Evolutionary conservation across 129 eudicot species (phyloP).

Genomic region (Escallonia herrerae): DNA sequence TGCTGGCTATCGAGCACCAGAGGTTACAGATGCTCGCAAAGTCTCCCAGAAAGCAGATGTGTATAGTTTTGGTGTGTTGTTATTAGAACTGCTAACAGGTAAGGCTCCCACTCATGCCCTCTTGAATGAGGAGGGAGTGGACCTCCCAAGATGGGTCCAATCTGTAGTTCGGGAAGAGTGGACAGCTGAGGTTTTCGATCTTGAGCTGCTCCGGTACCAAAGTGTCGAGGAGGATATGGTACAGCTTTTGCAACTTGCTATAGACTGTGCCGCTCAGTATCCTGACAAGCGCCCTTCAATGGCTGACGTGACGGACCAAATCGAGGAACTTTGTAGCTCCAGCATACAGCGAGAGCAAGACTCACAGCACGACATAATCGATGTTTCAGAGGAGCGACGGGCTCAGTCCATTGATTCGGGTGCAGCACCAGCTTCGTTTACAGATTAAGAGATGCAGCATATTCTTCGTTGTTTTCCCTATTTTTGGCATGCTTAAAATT

Average conservation of each 20-base stretch:
- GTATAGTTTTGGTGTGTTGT: conserved; percentile 77
- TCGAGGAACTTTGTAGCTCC: conserved; percentile 60
- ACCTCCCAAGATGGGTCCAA: conserved; percentile 90
- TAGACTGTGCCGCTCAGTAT: conserved; percentile 68
- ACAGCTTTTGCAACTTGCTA: conserved; percentile 69
- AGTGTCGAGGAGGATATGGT: conserved; percentile 93
- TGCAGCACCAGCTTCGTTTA: conserved; percentile 5
- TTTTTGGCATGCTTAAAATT: conserved; percentile 24
- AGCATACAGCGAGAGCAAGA: conserved; percentile 21
- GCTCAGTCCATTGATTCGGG: conserved; percentile 1
- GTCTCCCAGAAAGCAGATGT: conserved; percentile 81
- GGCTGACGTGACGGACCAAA: conserved; percentile 42
- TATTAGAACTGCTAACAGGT: conserved; percentile 73
- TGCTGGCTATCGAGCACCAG: conserved; percentile 86
- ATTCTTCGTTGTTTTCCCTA: conserved; percentile 20
- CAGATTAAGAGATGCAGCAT: conserved; percentile 3
- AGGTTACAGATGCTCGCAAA: conserved; percentile 60
- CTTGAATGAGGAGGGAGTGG: conserved; percentile 83
- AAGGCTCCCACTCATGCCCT: conserved; percentile 71
- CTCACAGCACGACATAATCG: conserved; percentile 23
- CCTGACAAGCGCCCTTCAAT: conserved; percentile 78
- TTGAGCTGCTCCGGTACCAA: conserved; percentile 73
- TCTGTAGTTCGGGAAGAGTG: conserved; percentile 86
- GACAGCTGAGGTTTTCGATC: conserved; percentile 79
- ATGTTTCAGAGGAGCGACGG: conserved; percentile 9